These are phyloP conservation scores for Alternaria triticina DNA, from an alignment of 2,329 filamentous ascomycete species.

Conservation along the genomic window DNA sequence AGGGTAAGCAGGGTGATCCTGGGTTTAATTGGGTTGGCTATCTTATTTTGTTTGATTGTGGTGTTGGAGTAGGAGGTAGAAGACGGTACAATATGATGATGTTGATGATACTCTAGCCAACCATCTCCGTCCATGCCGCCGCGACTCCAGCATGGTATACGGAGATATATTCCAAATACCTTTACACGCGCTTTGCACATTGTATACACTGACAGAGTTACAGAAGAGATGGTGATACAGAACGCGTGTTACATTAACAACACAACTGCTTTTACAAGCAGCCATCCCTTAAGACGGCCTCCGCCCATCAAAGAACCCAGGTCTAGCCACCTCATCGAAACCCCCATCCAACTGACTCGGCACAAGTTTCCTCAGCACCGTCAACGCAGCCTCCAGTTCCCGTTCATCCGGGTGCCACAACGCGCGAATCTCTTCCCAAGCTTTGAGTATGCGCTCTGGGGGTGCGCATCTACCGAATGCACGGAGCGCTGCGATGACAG, in stretches of 20 bases:
- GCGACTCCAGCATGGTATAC: background rate
- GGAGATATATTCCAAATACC: background rate
- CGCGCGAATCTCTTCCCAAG: constrained; percentile 57
- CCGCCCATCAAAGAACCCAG: constrained; percentile 7
- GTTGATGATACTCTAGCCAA: background rate
- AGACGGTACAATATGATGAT: no score
- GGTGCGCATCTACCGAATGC: constrained; percentile 70
- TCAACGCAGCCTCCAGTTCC: constrained; percentile 41
- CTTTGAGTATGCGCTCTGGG: constrained; percentile 58
- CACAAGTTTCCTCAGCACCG: constrained; percentile 32
- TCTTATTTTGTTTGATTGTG: no score
- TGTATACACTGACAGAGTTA: background rate
- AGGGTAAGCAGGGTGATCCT: background rate
- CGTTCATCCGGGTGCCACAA: constrained; percentile 48
- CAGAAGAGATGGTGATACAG: background rate
- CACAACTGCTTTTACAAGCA: background rate
- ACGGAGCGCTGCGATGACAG: constrained; percentile 39
- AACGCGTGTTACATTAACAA: background rate
- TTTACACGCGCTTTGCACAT: background rate
- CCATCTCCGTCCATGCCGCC: background rate
- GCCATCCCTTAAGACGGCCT: background rate
- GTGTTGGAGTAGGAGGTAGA: no score
- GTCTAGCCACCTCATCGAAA: background rate
- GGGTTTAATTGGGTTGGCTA: no score
- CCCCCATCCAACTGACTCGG: constrained; percentile 8